Evolutionary conservation across 768 basidiomycete genomes (phyloP), one percentile per base, ranked within the genome.

Genomic region (Trametes cinnabarina): DNA sequence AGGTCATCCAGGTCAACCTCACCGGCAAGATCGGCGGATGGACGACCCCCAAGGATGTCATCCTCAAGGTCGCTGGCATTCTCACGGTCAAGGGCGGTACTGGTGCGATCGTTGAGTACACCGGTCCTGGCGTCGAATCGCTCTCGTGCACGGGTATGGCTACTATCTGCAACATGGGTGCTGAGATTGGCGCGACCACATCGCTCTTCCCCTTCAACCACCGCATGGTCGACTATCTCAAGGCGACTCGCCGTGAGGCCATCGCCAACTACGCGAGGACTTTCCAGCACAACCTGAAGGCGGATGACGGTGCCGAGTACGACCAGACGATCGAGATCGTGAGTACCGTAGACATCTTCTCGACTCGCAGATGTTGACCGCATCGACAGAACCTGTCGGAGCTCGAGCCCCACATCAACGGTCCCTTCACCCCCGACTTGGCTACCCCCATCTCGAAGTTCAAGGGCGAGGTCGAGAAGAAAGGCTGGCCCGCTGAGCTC

Each of bases 131-230:
- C 81, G 90, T 98, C 61, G 90, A 96, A 70, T 93, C 93, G 32
- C 84, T 99, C 60, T 97, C 94, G 47, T 93, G 90, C 83, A 99
- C 96, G 47, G 96, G 96, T 75, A 97, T 98, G 95, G 96, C 93
- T 51, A 98, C 96, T 20, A 96, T 99, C 69, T 98, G 96, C 76
- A 99, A 98, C 85, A 99, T 98, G 96, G 96, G 96, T 81, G 96
- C 96, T 66, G 96, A 99, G 76, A 98, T 98, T 68, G 96, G 96
- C 72, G 97, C 97, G 35, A 99, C 97, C 10, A 98, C 97, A 20
- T 98, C 96, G 17, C 76, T 98, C 66, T 99, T 99, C 92, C 97
- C 97, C 67, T 98, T 90, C 87, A 99, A 98, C 80, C 72, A 78
- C 64, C 92, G 95, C 69, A 98, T 98, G 97, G 82, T 71, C 67